phyloP scores from a whole-genome alignment of 2,329 filamentous ascomycete species.

The Cercospora sojina region DNA sequence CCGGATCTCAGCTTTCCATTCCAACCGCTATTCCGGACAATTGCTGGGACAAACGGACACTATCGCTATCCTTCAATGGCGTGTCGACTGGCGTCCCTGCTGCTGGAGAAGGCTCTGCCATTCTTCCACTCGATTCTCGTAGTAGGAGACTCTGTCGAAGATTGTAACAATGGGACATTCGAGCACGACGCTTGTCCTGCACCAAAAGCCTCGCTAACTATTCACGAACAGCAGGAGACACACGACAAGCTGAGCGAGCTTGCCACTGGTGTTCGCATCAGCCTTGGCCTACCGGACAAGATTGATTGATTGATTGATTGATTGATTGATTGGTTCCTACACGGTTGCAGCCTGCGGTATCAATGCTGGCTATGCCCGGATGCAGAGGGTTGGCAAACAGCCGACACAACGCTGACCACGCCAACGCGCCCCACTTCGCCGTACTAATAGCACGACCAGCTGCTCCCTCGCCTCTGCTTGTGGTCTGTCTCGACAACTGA shows the following conservation, averaged over 20 bases:
- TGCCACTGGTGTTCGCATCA: not conserved
- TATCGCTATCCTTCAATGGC: not conserved
- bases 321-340: no score
- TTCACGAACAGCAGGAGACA: not conserved
- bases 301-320: no score
- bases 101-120: not conserved
- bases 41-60: not conserved
- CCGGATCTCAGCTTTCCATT: not conserved
- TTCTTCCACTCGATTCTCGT: not conserved
- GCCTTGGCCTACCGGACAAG: no score
- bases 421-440: no score
- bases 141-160: not conserved
- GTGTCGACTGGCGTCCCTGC: not conserved
- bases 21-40: not conserved
- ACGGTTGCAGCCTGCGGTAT: no score
- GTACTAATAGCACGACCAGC: no score
- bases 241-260: not conserved
- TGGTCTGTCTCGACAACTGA: no score
- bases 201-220: not conserved
- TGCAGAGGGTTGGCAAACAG: no score
- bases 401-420: no score
- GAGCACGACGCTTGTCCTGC: not conserved
- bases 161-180: not conserved
- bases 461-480: no score
- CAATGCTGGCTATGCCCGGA: no score